Evolutionary conservation across 2,329 filamentous ascomycete genomes (phyloP).

Genomic region (Thermoascus crustaceus): DNA sequence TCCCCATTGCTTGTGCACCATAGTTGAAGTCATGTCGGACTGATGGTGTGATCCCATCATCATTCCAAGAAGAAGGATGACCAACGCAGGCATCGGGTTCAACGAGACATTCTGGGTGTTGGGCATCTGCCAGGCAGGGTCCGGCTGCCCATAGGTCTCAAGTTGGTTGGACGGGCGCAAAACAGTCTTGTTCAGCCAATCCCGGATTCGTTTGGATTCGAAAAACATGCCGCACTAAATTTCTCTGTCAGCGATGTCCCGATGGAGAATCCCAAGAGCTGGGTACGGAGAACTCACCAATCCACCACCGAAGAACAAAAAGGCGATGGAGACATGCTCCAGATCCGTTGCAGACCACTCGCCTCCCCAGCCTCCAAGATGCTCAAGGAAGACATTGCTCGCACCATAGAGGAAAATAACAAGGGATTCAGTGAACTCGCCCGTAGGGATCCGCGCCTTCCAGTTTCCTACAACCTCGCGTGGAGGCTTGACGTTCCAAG

Average conservation of each 20-base stretch:
- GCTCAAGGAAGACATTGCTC: slow-evolving; percentile 88
- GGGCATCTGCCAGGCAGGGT: slow-evolving; percentile 51
- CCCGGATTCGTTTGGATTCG: slow-evolving; percentile 62
- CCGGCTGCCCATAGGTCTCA: slow-evolving; percentile 29
- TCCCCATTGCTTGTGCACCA: slow-evolving; percentile 94
- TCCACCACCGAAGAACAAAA: slow-evolving; percentile 90
- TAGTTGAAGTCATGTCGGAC: slow-evolving; percentile 70
- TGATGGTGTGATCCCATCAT: slow-evolving; percentile 97
- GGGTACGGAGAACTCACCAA: slow-evolving; percentile 54
- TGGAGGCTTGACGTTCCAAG: slow-evolving; percentile 77
- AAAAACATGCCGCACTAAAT: slow-evolving; percentile 70
- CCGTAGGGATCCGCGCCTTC: slow-evolving; percentile 57
- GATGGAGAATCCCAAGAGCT: background rate
- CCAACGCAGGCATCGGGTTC: slow-evolving; percentile 79
- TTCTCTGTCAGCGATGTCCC: slow-evolving; percentile 11
- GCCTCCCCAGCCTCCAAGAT: slow-evolving; percentile 63
- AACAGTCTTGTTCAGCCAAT: slow-evolving; percentile 44
- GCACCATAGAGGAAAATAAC: slow-evolving; percentile 85
- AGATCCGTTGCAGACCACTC: slow-evolving; percentile 72
- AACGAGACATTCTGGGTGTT: slow-evolving; percentile 65
- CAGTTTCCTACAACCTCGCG: slow-evolving; percentile 51
- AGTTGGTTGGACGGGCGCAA: slow-evolving; percentile 31
- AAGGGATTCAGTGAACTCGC: slow-evolving; percentile 82
- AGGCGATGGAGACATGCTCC: slow-evolving; percentile 85
- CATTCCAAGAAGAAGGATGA: slow-evolving; percentile 78